phyloP scores from a whole-genome alignment of 768 basidiomycete species.

The Russula abietina region DNA sequence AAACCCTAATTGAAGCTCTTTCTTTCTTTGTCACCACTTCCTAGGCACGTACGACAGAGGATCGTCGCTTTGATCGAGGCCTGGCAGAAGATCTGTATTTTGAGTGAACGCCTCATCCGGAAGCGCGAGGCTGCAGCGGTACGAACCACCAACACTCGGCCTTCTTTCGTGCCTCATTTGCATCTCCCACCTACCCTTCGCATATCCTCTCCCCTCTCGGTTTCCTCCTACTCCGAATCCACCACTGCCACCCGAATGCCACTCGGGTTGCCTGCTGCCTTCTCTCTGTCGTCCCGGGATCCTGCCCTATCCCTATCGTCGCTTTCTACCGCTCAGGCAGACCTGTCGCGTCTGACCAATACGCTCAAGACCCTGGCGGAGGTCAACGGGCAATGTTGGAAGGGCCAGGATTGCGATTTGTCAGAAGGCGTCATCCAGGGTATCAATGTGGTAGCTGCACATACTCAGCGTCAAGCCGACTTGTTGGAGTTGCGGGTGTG shows the following conservation, averaged over 20 bases:
- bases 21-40: not conserved
- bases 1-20: not conserved
- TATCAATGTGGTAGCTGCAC: conserved; percentile 56
- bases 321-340: conserved; percentile 50
- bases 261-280: conserved; percentile 29
- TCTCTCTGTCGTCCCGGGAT: conserved; percentile 12
- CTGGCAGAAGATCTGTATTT: conserved; percentile 85
- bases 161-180: conserved; percentile 65
- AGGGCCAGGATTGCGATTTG: conserved; percentile 75
- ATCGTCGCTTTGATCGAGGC: conserved; percentile 76
- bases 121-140: conserved; percentile 90
- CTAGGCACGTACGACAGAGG: conserved; percentile 68
- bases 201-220: conserved; percentile 30
- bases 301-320: conserved; percentile 9
- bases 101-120: conserved; percentile 83
- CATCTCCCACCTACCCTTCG: conserved; percentile 44
- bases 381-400: conserved; percentile 76
- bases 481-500: conserved; percentile 66
- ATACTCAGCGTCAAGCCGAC: conserved; percentile 68
- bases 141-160: conserved; percentile 57
- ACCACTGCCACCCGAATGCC: conserved; percentile 26
- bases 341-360: conserved; percentile 76
- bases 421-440: conserved; percentile 73
- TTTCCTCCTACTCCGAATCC: conserved; percentile 32
- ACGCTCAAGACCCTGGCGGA: conserved; percentile 73